Evolutionary conservation across 139 green algal genomes (phyloP).

Genomic region (Gonium pectorale): DNA sequence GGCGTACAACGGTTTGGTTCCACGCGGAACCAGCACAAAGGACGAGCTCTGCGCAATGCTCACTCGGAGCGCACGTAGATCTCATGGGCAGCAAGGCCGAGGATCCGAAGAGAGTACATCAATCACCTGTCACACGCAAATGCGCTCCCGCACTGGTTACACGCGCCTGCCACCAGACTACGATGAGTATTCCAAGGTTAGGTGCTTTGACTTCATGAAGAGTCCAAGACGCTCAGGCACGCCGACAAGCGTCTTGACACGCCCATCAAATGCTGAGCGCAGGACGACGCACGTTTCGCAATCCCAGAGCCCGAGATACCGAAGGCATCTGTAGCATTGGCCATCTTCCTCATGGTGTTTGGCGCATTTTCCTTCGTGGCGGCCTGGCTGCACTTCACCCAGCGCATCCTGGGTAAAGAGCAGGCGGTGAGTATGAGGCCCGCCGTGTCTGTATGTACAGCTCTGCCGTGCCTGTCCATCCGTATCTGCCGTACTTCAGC

Average conservation of each 20-base stretch:
- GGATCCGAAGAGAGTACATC: too few relatives aligned
- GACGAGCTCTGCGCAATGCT: too few relatives aligned
- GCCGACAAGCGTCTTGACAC: too few relatives aligned
- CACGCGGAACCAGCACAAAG: too few relatives aligned
- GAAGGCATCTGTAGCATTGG: conserved; percentile 51
- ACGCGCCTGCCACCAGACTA: conserved; percentile 4
- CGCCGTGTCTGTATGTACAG: background rate
- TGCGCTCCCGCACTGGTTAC: conserved; percentile 21
- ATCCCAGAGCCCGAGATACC: conserved; percentile 17
- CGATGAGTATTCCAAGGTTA: conserved; percentile 19
- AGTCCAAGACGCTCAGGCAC: too few relatives aligned
- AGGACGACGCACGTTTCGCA: conserved; percentile 21
- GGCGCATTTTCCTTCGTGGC: conserved; percentile 55
- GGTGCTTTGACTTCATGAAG: too few relatives aligned
- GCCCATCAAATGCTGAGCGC: too few relatives aligned
- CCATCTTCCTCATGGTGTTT: conserved; percentile 58
- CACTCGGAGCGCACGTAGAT: too few relatives aligned
- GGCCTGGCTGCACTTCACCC: conserved; percentile 68
- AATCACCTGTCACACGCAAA: too few relatives aligned
- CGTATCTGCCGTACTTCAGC: too few relatives aligned
- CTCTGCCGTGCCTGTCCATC: background rate
- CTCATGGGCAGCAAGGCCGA: too few relatives aligned
- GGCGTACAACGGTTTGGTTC: too few relatives aligned
- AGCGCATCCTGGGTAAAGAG: conserved; percentile 63
- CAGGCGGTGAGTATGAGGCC: conserved; percentile 57